These are phyloP conservation scores for Xerophyta viscosa DNA, from an alignment of 106 monocot species.

Conservation along the genomic window DNA sequence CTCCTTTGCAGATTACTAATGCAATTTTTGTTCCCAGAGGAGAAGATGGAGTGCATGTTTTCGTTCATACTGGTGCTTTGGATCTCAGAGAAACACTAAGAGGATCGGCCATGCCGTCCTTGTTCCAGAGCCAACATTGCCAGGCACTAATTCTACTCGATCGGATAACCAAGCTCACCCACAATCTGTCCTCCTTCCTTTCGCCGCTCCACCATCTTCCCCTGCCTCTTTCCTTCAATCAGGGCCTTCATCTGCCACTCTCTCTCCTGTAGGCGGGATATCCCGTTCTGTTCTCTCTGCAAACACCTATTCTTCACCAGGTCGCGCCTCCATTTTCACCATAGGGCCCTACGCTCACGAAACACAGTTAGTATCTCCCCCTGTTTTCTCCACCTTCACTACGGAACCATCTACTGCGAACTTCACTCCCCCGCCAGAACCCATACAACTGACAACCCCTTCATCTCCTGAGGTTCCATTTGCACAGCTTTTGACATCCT, in stretches of 20 bases:
- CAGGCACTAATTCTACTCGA: slow-evolving; percentile 9
- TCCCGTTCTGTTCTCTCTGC: slow-evolving; percentile 43
- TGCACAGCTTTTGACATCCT: slow-evolving; percentile 60
- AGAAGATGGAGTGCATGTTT: slow-evolving; percentile 68
- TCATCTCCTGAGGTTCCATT: slow-evolving; percentile 97
- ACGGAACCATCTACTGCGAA: slow-evolving; percentile 93
- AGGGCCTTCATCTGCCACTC: slow-evolving; percentile 49
- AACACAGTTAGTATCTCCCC: slow-evolving; percentile 88
- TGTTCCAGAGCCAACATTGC: slow-evolving; percentile 35
- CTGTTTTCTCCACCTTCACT: slow-evolving; percentile 86
- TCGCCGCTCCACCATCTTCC: slow-evolving; percentile 82
- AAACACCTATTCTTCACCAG: slow-evolving; percentile 38
- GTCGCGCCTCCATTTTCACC: slow-evolving; percentile 62
- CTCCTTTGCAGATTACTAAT: neutral
- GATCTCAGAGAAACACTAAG: slow-evolving; percentile 40
- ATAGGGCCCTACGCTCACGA: slow-evolving; percentile 93
- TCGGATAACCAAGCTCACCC: slow-evolving; percentile 26
- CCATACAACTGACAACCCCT: slow-evolving; percentile 70
- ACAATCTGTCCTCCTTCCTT: slow-evolving; percentile 33
- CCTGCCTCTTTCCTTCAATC: slow-evolving; percentile 85
- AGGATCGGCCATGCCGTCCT: slow-evolving; percentile 62
- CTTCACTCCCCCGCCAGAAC: slow-evolving; percentile 85
- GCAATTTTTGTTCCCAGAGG: slow-evolving; percentile 41
- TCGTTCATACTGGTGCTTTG: slow-evolving; percentile 76
- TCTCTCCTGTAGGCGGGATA: slow-evolving; percentile 48